Conservation (phyloP, 805 yeast species). For the Crinitomyces ghanaensis region DNA sequence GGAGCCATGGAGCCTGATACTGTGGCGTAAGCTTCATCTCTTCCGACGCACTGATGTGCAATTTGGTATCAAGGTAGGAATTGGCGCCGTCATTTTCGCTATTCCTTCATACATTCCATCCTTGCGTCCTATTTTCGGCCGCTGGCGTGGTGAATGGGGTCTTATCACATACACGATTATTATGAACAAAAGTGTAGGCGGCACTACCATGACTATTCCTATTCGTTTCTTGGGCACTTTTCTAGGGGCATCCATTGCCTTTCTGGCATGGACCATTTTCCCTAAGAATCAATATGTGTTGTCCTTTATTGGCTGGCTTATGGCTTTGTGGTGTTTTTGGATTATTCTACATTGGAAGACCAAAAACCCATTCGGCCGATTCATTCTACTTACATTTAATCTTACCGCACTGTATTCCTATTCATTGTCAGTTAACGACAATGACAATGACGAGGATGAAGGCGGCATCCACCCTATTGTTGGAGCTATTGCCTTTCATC, state of each 20-base stretch:
- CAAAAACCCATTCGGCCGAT: conserved; percentile 35
- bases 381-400: conserved; percentile 64
- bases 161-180: conserved; percentile 70
- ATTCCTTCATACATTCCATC: conserved; percentile 52
- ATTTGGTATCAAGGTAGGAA: conserved; percentile 68
- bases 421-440: conserved; percentile 48
- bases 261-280: conserved; percentile 43
- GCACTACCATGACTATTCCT: conserved; percentile 59
- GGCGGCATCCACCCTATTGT: conserved; percentile 62
- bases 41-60: conserved; percentile 59
- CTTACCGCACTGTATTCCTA: conserved; percentile 68
- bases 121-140: conserved; percentile 42
- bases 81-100: conserved; percentile 60
- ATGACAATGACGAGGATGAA: conserved; percentile 42
- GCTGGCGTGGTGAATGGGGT: conserved; percentile 79
- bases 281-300: conserved; percentile 45
- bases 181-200: conserved; percentile 78
- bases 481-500: conserved; percentile 64
- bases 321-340: conserved; percentile 32
- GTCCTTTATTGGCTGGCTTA: conserved; percentile 35
- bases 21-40: conserved; percentile 33
- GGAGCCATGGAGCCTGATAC: conserved; percentile 17
- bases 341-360: conserved; percentile 59
- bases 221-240: conserved; percentile 54
- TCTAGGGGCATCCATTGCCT: conserved; percentile 57